Evolutionary conservation across 768 basidiomycete genomes (phyloP).

Genomic region (Leccinum disarticulatum): DNA sequence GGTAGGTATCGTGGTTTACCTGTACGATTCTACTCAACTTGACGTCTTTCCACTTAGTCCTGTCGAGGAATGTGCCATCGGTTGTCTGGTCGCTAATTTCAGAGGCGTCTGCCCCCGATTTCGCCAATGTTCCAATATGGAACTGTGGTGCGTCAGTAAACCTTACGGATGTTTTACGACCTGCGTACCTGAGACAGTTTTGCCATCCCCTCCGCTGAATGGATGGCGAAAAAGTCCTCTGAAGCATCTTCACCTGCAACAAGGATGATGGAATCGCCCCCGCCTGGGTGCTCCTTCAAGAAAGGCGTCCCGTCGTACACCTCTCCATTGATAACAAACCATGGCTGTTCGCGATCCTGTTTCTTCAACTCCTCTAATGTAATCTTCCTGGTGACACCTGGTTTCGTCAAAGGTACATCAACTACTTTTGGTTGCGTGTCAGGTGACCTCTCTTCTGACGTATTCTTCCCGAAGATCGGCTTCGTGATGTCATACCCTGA

Average conservation of each 20-base stretch:
- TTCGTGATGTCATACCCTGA: constrained; percentile 43
- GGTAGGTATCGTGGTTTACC: constrained; percentile 48
- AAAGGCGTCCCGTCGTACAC: constrained; percentile 55
- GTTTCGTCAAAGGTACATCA: constrained; percentile 45
- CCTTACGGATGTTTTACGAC: not conserved
- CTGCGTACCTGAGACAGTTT: constrained; percentile 42
- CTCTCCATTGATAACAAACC: constrained; percentile 56
- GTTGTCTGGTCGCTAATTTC: constrained; percentile 7
- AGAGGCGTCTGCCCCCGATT: not conserved
- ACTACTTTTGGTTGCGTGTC: not conserved
- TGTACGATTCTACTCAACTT: constrained; percentile 36
- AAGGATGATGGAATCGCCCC: constrained; percentile 51
- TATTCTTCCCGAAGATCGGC: constrained; percentile 36
- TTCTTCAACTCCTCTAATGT: constrained; percentile 42
- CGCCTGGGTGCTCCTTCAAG: constrained; percentile 59
- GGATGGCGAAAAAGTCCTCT: constrained; percentile 65
- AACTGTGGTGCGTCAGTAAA: constrained; percentile 26
- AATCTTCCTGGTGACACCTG: constrained; percentile 45
- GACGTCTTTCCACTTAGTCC: constrained; percentile 49
- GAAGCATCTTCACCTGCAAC: constrained; percentile 60
- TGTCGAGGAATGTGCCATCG: constrained; percentile 39
- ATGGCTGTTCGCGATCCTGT: constrained; percentile 38
- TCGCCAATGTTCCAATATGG: constrained; percentile 51
- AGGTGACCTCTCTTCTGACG: not conserved
- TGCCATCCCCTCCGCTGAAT: constrained; percentile 48